phyloP scores from a whole-genome alignment of 805 yeast genomes.

The Candida sphagnicola region DNA sequence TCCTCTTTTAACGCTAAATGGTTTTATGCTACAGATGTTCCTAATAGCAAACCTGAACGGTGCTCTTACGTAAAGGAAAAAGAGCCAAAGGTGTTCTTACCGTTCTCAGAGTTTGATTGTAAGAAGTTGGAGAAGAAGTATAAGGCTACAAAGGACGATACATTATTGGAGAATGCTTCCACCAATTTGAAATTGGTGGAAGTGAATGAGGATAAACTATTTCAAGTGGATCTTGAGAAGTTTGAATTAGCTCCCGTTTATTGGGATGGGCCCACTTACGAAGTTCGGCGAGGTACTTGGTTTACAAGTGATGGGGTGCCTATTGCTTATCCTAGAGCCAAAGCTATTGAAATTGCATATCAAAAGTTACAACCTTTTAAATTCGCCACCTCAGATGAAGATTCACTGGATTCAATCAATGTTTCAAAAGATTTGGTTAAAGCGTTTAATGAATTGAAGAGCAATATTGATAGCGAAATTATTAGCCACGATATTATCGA shows the following conservation, averaged over 20 bases:
- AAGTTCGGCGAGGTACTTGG: conserved; percentile 85
- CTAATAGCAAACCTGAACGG: conserved; percentile 63
- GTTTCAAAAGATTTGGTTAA: conserved; percentile 12
- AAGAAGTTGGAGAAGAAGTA: conserved; percentile 52
- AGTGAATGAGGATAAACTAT: conserved; percentile 80
- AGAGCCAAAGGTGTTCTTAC: conserved; percentile 57
- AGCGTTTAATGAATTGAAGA: conserved; percentile 13
- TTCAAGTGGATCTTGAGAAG: conserved; percentile 59
- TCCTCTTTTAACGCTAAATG: conserved; percentile 39
- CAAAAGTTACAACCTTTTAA: conserved; percentile 33
- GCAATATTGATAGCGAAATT: conserved; percentile 2
- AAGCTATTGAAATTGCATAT: conserved; percentile 58
- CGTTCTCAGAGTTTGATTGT: conserved; percentile 66
- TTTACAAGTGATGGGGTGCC: conserved; percentile 59
- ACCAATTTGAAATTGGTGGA: conserved; percentile 29
- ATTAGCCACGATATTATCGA: conserved; percentile 15
- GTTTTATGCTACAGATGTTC: conserved; percentile 84
- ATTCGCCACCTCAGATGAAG: conserved; percentile 10
- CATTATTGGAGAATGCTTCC: conserved; percentile 1
- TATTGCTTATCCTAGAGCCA: conserved; percentile 44
- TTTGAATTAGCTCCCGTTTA: conserved; percentile 64
- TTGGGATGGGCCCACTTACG: conserved; percentile 87
- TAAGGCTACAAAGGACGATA: too few relatives aligned
- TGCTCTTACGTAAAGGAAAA: conserved; percentile 47
- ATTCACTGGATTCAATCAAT: background rate